These are phyloP conservation scores for Alternaria arbusti DNA, from an alignment of 2,329 filamentous ascomycete species.

Conservation along the genomic window DNA sequence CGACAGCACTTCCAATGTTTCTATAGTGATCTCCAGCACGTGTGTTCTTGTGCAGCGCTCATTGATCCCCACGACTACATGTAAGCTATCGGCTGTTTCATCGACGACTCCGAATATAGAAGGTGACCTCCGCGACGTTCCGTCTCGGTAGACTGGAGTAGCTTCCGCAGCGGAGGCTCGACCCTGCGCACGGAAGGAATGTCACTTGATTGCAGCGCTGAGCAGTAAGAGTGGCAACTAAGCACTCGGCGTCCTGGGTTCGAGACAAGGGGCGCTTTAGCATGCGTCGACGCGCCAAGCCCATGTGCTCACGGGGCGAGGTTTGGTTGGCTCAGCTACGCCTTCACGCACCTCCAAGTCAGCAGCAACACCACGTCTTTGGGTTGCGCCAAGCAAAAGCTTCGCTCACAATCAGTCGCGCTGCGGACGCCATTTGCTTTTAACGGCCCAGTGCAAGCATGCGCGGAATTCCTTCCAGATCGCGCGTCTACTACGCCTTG, in stretches of 20 bases:
- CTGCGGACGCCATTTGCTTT: slow-evolving; percentile 19
- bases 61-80: slow-evolving; percentile 7
- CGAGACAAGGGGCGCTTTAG: slow-evolving; percentile 11
- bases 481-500: slow-evolving; percentile 22
- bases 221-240: slow-evolving; percentile 8
- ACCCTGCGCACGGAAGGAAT: slow-evolving; percentile 4
- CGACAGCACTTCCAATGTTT: not conserved
- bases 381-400: slow-evolving; percentile 20
- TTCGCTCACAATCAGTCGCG: slow-evolving; percentile 9
- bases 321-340: slow-evolving; percentile 13
- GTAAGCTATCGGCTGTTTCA: not conserved
- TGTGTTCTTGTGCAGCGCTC: slow-evolving; percentile 5
- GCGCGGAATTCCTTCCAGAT: slow-evolving; percentile 21
- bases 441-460: slow-evolving; percentile 22
- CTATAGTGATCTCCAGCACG: slow-evolving; percentile 4
- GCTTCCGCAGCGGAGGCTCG: slow-evolving; percentile 8
- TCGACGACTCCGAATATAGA: slow-evolving; percentile 5
- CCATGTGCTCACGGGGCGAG: slow-evolving; percentile 7
- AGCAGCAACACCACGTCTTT: slow-evolving; percentile 10
- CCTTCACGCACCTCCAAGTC: slow-evolving; percentile 1
- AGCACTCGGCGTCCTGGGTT: slow-evolving; percentile 5
- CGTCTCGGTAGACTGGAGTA: slow-evolving; percentile 4
- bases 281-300: slow-evolving; percentile 3
- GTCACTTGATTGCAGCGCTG: slow-evolving; percentile 1
- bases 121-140: slow-evolving; percentile 17